phyloP scores from a whole-genome alignment of 2,329 filamentous ascomycete species.

The Teratosphaeria pseudoeucalypti region DNA sequence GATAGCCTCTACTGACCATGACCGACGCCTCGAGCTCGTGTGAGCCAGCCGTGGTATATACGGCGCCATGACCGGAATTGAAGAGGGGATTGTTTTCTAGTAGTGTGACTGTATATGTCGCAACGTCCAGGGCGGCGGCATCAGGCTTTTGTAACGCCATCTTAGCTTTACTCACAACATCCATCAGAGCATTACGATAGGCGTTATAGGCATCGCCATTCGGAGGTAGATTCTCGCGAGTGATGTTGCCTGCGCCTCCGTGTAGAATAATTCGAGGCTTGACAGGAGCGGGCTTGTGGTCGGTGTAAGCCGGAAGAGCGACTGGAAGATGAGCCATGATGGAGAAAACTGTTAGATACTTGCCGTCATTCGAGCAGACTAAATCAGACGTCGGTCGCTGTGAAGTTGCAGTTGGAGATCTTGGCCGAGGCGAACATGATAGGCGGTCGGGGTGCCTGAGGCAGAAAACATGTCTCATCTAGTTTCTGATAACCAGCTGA shows the following conservation, averaged over 20 bases:
- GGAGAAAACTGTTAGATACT: neutral
- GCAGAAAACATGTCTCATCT: no score
- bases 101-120: constrained; percentile 61
- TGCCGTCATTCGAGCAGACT: neutral
- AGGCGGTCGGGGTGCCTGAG: no score
- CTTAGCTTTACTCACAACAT: constrained; percentile 24
- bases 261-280: constrained; percentile 39
- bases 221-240: constrained; percentile 27
- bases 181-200: constrained; percentile 30
- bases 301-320: neutral
- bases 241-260: constrained; percentile 39
- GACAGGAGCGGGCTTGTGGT: constrained; percentile 13
- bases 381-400: neutral
- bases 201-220: constrained; percentile 22
- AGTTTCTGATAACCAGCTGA: no score
- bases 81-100: constrained; percentile 75
- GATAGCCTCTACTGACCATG: constrained; percentile 65
- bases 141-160: constrained; percentile 19
- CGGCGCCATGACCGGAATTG: constrained; percentile 74
- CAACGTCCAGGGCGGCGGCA: constrained; percentile 59
- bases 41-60: constrained; percentile 72
- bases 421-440: no score
- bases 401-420: no score
- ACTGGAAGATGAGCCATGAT: neutral
- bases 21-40: constrained; percentile 81